These are phyloP conservation scores for Aspergillus spinulosporus DNA, from an alignment of 2,329 filamentous ascomycete genomes.

Conservation along the genomic window DNA sequence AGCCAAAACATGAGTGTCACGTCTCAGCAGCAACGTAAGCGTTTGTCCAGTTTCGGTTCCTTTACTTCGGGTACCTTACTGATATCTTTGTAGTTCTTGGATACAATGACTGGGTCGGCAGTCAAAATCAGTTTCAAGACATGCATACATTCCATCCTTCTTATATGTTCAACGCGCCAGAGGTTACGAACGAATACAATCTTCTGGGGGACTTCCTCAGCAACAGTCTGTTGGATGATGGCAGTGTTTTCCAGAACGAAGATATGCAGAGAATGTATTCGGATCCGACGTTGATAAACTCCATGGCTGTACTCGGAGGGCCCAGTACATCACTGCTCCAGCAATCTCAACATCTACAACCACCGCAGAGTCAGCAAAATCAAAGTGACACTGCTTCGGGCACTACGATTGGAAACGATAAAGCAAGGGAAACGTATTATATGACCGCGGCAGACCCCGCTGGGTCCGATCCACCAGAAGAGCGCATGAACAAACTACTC, in stretches of 20 bases:
- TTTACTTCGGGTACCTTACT: conserved; percentile 23
- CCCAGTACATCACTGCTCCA: conserved; percentile 34
- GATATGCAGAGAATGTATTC: conserved; percentile 64
- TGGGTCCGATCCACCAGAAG: conserved; percentile 81
- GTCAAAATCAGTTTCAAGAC: conserved; percentile 84
- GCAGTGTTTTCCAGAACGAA: conserved; percentile 65
- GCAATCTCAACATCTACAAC: conserved; percentile 38
- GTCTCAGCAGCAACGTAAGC: conserved; percentile 75
- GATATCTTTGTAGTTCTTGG: conserved; percentile 62
- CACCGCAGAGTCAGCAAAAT: conserved; percentile 32
- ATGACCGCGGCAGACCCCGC: conserved; percentile 94
- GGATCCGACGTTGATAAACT: conserved; percentile 56
- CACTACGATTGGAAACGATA: conserved; percentile 65
- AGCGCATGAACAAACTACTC: conserved; percentile 91
- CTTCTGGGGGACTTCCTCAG: conserved; percentile 95
- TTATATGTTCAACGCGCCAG: conserved; percentile 92
- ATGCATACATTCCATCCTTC: conserved; percentile 92
- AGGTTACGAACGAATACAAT: conserved; percentile 96
- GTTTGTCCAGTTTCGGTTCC: conserved; percentile 1
- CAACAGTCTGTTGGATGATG: conserved; percentile 85
- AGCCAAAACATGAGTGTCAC: conserved; percentile 65
- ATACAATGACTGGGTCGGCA: conserved; percentile 79
- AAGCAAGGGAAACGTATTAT: conserved; percentile 79
- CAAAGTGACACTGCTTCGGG: conserved; percentile 59
- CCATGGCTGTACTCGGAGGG: conserved; percentile 39